A percentile compares a stretch with the other conserved stretches of the same genome.
Evolutionary conservation across 805 yeast species (phyloP).

Genomic region (Pichia scutulata): DNA sequence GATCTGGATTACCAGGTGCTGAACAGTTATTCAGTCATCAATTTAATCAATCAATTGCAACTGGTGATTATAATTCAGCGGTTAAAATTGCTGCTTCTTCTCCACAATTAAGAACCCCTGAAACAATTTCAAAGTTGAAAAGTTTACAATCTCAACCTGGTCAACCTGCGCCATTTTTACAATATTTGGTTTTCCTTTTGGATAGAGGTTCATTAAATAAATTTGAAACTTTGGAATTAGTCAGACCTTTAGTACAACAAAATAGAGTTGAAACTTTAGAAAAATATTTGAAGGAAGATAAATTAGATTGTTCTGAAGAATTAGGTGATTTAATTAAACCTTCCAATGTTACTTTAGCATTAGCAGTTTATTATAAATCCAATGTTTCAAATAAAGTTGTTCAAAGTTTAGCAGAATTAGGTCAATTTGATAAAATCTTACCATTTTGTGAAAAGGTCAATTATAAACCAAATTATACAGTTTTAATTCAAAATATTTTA

Average conservation of each 20-base stretch:
- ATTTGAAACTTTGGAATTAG: conserved; percentile 89
- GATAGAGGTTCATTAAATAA: conserved; percentile 91
- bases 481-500: conserved; percentile 81
- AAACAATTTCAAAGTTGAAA: conserved; percentile 88
- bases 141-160: conserved; percentile 89
- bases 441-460: conserved; percentile 89
- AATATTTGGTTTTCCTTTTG: conserved; percentile 82
- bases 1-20: conserved; percentile 97
- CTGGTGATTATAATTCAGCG: conserved; percentile 85
- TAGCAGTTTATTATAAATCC: conserved; percentile 84
- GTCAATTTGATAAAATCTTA: conserved; percentile 90
- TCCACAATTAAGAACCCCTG: conserved; percentile 86
- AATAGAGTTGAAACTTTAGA: conserved; percentile 89
- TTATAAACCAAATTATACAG: conserved; percentile 84
- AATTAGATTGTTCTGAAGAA: conserved; percentile 91
- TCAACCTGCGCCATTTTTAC: conserved; percentile 86
- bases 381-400: conserved; percentile 83
- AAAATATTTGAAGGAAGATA: conserved; percentile 94
- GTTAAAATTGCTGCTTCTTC: conserved; percentile 97
- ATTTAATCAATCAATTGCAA: conserved; percentile 73
- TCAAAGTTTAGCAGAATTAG: conserved; percentile 85
- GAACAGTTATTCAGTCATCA: conserved; percentile 87
- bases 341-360: conserved; percentile 74
- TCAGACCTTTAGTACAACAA: conserved; percentile 91
- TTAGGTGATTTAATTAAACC: conserved; percentile 94